These are phyloP conservation scores for Coemansia sp. DNA, from an alignment of 192 early-diverging fungal species.

Conservation along the genomic window DNA sequence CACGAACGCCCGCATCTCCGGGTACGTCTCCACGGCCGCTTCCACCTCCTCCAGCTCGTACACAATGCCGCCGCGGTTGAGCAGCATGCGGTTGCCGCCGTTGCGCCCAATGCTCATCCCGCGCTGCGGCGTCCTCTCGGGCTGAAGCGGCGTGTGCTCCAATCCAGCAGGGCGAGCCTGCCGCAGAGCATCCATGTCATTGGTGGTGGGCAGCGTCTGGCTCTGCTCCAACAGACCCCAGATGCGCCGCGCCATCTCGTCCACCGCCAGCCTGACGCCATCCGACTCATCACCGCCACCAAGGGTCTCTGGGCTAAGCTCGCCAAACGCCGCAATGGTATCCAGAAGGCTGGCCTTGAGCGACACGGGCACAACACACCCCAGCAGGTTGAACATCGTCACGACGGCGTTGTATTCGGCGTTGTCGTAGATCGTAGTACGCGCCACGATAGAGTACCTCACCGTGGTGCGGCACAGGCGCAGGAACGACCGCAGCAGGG, in stretches of 20 bases:
- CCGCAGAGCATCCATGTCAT: conserved; percentile 22
- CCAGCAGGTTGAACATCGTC: conserved; percentile 79
- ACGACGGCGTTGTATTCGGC: conserved; percentile 65
- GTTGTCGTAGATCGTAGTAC: conserved; percentile 67
- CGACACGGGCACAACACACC: conserved; percentile 69
- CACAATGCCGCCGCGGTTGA: conserved; percentile 57
- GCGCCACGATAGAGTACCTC: conserved; percentile 70
- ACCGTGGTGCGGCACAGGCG: conserved; percentile 76
- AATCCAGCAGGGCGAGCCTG: conserved; percentile 8
- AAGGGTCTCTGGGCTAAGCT: conserved; percentile 29
- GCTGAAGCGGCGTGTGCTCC: conserved; percentile 15
- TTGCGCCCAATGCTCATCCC: conserved; percentile 28
- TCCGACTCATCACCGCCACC: conserved; percentile 32
- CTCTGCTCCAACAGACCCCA: conserved; percentile 82
- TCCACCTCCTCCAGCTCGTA: conserved; percentile 86
- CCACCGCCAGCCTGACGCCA: conserved; percentile 20
- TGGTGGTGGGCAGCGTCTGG: conserved; percentile 59
- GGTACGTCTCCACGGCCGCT: conserved; percentile 72
- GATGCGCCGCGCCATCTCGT: conserved; percentile 67
- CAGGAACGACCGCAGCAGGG: conserved; percentile 72
- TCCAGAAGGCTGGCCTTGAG: conserved; percentile 82
- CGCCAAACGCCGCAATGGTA: conserved; percentile 80
- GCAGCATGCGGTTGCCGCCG: conserved; percentile 13
- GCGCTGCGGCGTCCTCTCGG: conserved; percentile 23
- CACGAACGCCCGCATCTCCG: conserved; percentile 85